Evolutionary conservation across 129 eudicot genomes (phyloP).

Genomic region (sunflower (Helianthus annuus)): DNA sequence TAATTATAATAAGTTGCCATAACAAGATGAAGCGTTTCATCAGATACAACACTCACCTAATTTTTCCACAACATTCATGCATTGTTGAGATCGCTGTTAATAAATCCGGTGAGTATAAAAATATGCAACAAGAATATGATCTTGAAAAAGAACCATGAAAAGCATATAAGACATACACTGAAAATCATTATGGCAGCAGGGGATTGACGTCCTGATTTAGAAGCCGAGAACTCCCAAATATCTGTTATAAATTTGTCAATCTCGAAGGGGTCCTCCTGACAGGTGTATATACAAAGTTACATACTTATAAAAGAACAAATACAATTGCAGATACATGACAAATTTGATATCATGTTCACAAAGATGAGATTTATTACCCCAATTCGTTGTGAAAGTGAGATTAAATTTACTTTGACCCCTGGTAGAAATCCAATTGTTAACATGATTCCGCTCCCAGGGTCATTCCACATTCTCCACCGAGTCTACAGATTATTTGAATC

Average conservation of each 20-base stretch:
- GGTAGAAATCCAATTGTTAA: conserved; percentile 65
- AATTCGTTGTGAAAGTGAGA: conserved; percentile 43
- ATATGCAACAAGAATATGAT: conserved; percentile 2
- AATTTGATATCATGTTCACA: background rate
- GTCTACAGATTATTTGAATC: conserved; percentile 27
- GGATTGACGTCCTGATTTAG: conserved; percentile 57
- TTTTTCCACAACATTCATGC: conserved; percentile 53
- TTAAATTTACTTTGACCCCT: conserved; percentile 57
- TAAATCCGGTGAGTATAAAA: conserved; percentile 16
- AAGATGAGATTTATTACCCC: conserved; percentile 37
- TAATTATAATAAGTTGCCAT: conserved; percentile 29
- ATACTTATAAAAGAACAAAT: background rate
- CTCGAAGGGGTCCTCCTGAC: conserved; percentile 28
- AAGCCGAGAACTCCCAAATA: conserved; percentile 52
- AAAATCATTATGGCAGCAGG: conserved; percentile 76
- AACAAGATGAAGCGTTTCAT: background rate
- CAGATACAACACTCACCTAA: conserved; percentile 56
- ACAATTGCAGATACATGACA: background rate
- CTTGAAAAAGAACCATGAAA: too few relatives aligned
- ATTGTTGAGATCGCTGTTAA: conserved; percentile 41
- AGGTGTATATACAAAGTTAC: background rate
- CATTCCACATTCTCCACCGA: conserved; percentile 34
- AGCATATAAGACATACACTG: conserved; percentile 34
- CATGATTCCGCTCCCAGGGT: conserved; percentile 36
- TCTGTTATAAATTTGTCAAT: conserved; percentile 60